These are phyloP conservation scores for Vaccinium macrocarpon DNA, from an alignment of 148 eudicot genomes.

Conservation along the genomic window DNA sequence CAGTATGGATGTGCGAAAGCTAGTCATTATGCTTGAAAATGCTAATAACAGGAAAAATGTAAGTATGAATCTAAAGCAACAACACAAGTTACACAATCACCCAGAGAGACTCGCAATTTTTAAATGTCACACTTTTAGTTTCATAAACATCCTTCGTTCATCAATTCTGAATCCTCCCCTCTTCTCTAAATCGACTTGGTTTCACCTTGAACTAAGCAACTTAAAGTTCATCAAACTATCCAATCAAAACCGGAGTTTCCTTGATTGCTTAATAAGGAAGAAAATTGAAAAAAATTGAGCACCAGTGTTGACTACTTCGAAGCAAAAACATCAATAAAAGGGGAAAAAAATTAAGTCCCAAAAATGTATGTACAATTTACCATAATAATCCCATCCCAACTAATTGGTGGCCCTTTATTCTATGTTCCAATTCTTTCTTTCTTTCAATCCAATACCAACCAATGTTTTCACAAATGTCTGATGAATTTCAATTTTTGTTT, in stretches of 20 bases:
- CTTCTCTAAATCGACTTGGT: background rate
- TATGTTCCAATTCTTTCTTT: background rate
- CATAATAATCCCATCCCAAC: background rate
- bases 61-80: background rate
- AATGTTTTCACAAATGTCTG: background rate
- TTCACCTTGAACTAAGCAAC: background rate
- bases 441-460: background rate
- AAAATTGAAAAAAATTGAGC: too few species aligned
- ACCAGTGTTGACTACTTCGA: too few species aligned
- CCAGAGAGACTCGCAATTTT: background rate
- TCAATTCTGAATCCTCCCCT: background rate
- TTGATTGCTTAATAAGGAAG: too few species aligned
- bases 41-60: background rate
- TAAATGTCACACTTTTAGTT: background rate
- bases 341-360: background rate
- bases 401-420: background rate
- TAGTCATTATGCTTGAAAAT: background rate
- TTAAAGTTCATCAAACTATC: too few species aligned
- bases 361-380: background rate
- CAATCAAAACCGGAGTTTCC: too few species aligned
- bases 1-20: background rate
- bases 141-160: background rate
- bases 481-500: background rate
- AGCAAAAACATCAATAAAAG: background rate
- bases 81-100: background rate